phyloP scores from a whole-genome alignment of 2,329 filamentous ascomycete genomes.

The Ceratocystis huliohia region DNA sequence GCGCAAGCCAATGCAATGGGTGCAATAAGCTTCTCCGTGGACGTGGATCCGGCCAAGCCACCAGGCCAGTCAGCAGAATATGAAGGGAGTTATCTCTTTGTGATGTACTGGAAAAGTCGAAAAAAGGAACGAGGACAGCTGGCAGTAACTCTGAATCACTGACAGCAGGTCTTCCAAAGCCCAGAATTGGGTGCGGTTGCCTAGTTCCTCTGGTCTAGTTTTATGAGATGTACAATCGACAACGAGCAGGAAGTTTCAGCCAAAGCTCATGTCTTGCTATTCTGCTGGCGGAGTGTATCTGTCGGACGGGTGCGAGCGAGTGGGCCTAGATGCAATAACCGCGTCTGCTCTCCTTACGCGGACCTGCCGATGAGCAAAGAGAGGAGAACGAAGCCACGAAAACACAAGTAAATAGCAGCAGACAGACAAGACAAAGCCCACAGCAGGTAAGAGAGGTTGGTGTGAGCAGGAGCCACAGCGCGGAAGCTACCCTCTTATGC shows the following conservation, averaged over 20 bases:
- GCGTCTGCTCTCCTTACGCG: neutral
- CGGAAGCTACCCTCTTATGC: too few species aligned
- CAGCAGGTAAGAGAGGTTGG: neutral
- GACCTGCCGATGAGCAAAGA: neutral
- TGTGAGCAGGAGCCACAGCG: neutral
- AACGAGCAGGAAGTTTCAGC: conserved; percentile 11
- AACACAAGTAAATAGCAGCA: neutral
- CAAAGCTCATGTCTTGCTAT: conserved; percentile 18
- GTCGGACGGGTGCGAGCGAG: neutral
- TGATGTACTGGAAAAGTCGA: conserved; percentile 19
- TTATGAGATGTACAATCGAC: conserved; percentile 17
- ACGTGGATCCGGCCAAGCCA: neutral
- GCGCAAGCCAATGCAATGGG: neutral
- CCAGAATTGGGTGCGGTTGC: conserved; percentile 14
- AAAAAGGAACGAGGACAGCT: conserved; percentile 19
- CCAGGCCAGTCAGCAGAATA: neutral
- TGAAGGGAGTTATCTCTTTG: neutral
- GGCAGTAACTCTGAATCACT: conserved; percentile 21
- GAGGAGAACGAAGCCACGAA: neutral
- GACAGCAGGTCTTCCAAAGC: conserved; percentile 19
- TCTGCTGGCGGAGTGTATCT: neutral
- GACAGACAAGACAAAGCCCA: neutral
- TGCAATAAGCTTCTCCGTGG: neutral
- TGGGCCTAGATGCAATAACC: neutral
- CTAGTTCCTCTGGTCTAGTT: conserved; percentile 18